Percentiles rank a stretch among this genome's conserved stretches.
These are phyloP conservation scores for Cnidoscolus chayamansa DNA, from an alignment of 441 rosid species.

Conservation along the genomic window DNA sequence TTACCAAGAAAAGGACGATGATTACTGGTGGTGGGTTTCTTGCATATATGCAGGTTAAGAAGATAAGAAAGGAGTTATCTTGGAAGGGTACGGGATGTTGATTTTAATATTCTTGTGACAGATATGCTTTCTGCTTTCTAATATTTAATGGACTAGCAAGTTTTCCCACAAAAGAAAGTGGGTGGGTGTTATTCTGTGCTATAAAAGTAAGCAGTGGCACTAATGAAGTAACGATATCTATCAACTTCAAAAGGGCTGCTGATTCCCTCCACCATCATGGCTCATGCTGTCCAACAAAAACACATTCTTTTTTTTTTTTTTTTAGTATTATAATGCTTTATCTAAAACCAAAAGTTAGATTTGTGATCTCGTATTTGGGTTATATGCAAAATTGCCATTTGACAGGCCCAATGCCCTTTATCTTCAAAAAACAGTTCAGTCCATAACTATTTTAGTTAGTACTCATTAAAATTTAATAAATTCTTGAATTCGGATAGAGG, in stretches of 20 bases:
- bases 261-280: slow-evolving; percentile 18
- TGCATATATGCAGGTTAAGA: slow-evolving; percentile 19
- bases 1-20: background rate
- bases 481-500: too few relatives aligned
- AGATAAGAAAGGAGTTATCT: background rate
- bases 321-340: too few relatives aligned
- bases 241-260: slow-evolving; percentile 20
- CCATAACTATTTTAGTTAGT: too few relatives aligned
- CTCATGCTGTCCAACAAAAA: background rate
- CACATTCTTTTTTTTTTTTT: too few relatives aligned
- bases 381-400: too few relatives aligned
- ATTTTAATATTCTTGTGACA: background rate
- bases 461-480: too few relatives aligned
- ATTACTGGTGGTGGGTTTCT: background rate
- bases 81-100: background rate
- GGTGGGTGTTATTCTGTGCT: background rate
- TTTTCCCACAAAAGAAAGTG: slow-evolving; percentile 9
- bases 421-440: too few relatives aligned
- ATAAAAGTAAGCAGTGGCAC: slow-evolving; percentile 4
- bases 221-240: background rate
- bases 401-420: too few relatives aligned
- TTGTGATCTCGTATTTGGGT: too few relatives aligned
- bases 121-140: background rate
- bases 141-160: background rate
- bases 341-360: too few relatives aligned